Evolutionary conservation across 1,284 basidiomycete genomes (phyloP).

Genomic region (Ceratorhiza oryzae-sativae): DNA sequence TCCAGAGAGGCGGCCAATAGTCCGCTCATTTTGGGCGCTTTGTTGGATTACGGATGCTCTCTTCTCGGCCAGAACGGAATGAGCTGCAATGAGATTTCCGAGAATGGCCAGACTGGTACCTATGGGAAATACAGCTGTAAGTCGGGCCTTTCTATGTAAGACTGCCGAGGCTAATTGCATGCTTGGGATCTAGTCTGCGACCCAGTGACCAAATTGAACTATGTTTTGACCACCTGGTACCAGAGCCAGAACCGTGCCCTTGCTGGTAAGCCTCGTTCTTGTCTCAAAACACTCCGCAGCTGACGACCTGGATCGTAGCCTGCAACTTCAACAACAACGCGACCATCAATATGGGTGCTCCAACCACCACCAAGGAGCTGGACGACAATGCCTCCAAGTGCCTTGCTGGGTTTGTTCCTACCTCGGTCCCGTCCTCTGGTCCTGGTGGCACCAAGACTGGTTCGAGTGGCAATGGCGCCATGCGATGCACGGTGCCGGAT

Average conservation of each 20-base stretch:
- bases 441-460: neutral
- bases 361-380: constrained; percentile 15
- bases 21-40: constrained; percentile 66
- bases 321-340: constrained; percentile 37
- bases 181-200: constrained; percentile 21
- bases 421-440: constrained; percentile 18
- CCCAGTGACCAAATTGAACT: constrained; percentile 37
- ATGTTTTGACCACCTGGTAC: constrained; percentile 22
- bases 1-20: constrained; percentile 67
- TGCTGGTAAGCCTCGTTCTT: neutral
- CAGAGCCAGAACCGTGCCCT: constrained; percentile 28
- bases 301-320: neutral
- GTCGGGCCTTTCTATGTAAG: neutral
- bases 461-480: neutral
- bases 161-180: neutral
- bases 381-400: constrained; percentile 26
- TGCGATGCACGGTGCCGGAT: neutral
- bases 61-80: constrained; percentile 64
- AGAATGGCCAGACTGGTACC: constrained; percentile 73
- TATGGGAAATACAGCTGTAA: constrained; percentile 61
- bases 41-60: constrained; percentile 74
- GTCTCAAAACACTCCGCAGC: neutral
- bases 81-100: constrained; percentile 72
- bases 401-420: constrained; percentile 28
- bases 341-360: constrained; percentile 31